A percentile compares a stretch with the other conserved stretches of the same genome.
Evolutionary conservation across 2,329 filamentous ascomycete species (phyloP).

Genomic region (Trichoderma sp.): DNA sequence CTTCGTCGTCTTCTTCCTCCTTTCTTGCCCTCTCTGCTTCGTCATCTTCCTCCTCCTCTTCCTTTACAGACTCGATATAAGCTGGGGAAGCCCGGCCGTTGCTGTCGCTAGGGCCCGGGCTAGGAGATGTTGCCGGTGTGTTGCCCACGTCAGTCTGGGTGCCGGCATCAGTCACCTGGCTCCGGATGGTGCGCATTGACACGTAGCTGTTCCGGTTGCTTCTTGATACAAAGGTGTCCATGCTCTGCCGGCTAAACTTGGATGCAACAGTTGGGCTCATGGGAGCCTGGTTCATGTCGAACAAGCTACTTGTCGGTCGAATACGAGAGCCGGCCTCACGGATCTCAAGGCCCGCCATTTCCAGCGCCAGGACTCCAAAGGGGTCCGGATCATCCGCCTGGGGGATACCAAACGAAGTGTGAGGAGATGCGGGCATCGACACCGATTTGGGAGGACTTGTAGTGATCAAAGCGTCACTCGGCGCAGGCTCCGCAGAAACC

Average conservation of each 20-base stretch:
- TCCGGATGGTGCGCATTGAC: constrained; percentile 66
- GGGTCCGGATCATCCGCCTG: constrained; percentile 82
- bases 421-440: constrained; percentile 38
- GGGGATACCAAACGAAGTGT: constrained; percentile 71
- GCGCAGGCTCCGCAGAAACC: constrained; percentile 65
- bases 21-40: constrained; percentile 59
- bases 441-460: constrained; percentile 34
- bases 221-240: constrained; percentile 59
- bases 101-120: constrained; percentile 52
- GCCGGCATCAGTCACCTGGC: constrained; percentile 66
- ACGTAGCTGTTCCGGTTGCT: constrained; percentile 75
- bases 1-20: constrained; percentile 23
- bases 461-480: constrained; percentile 66
- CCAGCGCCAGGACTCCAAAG: constrained; percentile 85
- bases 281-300: constrained; percentile 76
- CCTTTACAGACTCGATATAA: constrained; percentile 34
- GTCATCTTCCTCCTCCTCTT: constrained; percentile 56
- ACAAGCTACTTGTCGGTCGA: constrained; percentile 73
- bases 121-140: constrained; percentile 56
- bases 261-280: constrained; percentile 66
- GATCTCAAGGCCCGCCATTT: constrained; percentile 85
- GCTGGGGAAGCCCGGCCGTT: constrained; percentile 43
- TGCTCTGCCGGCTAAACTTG: constrained; percentile 62
- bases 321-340: constrained; percentile 74
- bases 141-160: constrained; percentile 60